Conservation (phyloP, 352 stramenopile genomes). For the Pythium sp. region DNA sequence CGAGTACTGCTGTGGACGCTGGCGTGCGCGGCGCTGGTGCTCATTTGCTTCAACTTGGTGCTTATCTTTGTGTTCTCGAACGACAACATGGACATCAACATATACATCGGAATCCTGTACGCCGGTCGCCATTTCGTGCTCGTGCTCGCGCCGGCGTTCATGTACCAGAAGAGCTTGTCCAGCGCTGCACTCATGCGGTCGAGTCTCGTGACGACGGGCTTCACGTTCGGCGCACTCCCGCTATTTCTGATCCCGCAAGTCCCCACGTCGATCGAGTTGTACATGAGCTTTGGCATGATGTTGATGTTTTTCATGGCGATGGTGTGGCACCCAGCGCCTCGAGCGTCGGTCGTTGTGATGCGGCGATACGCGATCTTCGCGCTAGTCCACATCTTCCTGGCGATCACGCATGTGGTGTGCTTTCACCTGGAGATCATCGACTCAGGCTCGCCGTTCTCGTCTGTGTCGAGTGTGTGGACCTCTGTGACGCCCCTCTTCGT, state of each 20-base stretch:
- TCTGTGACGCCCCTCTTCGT: constrained; percentile 49
- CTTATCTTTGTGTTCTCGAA: constrained; percentile 42
- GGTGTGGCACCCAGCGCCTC: constrained; percentile 27
- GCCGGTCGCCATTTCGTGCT: constrained; percentile 57
- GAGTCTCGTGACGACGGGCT: constrained; percentile 19
- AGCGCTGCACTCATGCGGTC: constrained; percentile 26
- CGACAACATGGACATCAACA: constrained; percentile 15
- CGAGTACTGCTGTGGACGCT: constrained; percentile 58
- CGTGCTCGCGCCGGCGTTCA: constrained; percentile 52
- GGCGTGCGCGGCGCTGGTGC: constrained; percentile 21
- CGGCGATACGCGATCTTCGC: constrained; percentile 43
- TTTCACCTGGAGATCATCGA: constrained; percentile 43
- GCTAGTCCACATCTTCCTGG: constrained; percentile 41
- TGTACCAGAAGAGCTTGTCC: constrained; percentile 59
- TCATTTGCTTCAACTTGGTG: constrained; percentile 37
- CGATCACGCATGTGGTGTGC: constrained; percentile 41
- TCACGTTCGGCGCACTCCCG: constrained; percentile 35
- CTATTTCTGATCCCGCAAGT: constrained; percentile 8
- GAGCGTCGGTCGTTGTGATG: constrained; percentile 21
- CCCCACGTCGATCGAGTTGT: constrained; percentile 8
- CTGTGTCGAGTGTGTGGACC: constrained; percentile 45
- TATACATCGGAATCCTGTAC: constrained; percentile 34
- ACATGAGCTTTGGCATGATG: constrained; percentile 9
- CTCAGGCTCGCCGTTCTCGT: constrained; percentile 50
- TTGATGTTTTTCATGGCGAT: constrained; percentile 5